Conservation (phyloP, 192 early-diverging fungal species). For the Rhizophagus prolifer region DNA sequence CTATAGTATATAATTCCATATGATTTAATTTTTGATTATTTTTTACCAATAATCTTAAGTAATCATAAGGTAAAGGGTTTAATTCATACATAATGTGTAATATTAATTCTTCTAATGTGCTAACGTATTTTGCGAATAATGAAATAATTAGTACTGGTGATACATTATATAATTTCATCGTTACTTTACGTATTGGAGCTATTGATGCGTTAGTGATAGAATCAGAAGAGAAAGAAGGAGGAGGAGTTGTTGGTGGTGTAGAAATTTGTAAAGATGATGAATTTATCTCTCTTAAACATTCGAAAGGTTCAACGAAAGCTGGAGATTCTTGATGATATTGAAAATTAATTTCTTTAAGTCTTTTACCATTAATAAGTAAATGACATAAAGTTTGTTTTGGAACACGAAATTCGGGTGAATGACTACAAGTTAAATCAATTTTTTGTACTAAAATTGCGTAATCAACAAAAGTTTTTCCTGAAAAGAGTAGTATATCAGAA, state of each 20-base stretch:
- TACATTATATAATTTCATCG: not conserved
- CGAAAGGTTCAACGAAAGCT: not conserved
- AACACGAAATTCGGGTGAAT: not conserved
- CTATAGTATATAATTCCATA: not conserved
- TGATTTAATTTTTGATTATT: constrained; percentile 5
- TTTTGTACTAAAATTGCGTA: not conserved
- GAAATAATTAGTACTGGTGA: not conserved
- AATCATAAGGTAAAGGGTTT: not conserved
- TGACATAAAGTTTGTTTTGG: not conserved
- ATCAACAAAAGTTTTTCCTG: not conserved
- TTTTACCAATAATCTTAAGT: not conserved
- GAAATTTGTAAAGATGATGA: not conserved
- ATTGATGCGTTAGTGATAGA: not conserved
- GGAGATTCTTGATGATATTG: constrained; percentile 4
- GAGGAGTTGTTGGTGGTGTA: not conserved
- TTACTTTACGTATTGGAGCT: not conserved
- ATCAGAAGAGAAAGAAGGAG: not conserved
- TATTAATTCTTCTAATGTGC: not conserved
- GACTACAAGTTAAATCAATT: not conserved
- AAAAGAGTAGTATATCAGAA: not conserved
- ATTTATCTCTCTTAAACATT: not conserved
- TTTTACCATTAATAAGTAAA: not conserved
- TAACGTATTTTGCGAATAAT: not conserved
- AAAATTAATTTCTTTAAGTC: not conserved
- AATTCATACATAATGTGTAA: not conserved